These are phyloP conservation scores for Scedosporium minutisporum DNA, from an alignment of 2,329 filamentous ascomycete species.

Conservation along the genomic window DNA sequence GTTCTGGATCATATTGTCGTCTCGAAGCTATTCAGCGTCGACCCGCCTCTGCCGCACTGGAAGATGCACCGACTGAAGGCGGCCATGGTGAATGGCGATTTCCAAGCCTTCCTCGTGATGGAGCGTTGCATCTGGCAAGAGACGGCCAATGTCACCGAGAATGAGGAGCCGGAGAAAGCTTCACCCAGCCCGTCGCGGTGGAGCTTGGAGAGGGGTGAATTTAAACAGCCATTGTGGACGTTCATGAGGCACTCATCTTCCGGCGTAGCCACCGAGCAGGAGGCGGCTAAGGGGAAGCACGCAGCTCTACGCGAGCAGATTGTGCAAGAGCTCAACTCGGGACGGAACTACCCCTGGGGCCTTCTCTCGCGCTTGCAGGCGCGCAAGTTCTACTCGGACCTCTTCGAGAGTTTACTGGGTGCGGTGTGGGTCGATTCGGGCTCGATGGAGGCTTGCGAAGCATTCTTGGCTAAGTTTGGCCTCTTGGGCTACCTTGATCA, in stretches of 20 bases:
- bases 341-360: conserved; percentile 64
- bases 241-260: conserved; percentile 54
- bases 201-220: conserved; percentile 8
- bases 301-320: conserved; percentile 38
- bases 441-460: conserved; percentile 46
- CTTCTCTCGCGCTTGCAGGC: conserved; percentile 54
- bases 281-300: conserved; percentile 34
- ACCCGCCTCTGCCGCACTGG: conserved; percentile 32
- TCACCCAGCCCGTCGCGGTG: too few species aligned
- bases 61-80: conserved; percentile 71
- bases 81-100: conserved; percentile 68
- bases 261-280: conserved; percentile 37
- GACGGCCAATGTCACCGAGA: conserved; percentile 12
- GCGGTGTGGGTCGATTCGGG: conserved; percentile 78
- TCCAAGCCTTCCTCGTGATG: conserved; percentile 70
- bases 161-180: conserved; percentile 10
- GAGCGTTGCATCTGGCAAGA: conserved; percentile 26
- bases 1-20: conserved; percentile 73
- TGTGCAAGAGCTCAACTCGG: conserved; percentile 35
- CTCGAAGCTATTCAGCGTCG: conserved; percentile 41
- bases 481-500: conserved; percentile 54
- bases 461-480: conserved; percentile 53
- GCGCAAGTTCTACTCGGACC: conserved; percentile 73
- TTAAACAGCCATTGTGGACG: conserved; percentile 47
- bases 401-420: conserved; percentile 72